phyloP scores from a whole-genome alignment of 2,329 filamentous ascomycete species.

The Fusarium subglutinans region DNA sequence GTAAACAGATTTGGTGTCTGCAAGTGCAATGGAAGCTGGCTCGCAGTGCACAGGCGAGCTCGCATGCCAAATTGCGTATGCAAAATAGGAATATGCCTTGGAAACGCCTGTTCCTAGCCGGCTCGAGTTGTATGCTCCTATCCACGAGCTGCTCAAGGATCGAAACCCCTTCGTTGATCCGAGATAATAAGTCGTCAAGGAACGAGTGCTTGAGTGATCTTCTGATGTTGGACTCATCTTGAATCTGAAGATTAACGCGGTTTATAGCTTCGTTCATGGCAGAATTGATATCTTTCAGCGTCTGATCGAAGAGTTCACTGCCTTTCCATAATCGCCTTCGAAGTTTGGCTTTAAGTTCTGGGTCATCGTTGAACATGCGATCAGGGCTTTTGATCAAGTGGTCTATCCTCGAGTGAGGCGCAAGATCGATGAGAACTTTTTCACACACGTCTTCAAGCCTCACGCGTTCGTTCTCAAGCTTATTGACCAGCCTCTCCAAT shows the following conservation, averaged over 20 bases:
- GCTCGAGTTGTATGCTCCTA: background rate
- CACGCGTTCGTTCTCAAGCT: background rate
- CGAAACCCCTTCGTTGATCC: background rate
- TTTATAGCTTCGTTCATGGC: background rate
- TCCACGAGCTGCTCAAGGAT: background rate
- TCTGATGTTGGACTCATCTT: background rate
- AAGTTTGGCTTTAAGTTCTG: background rate
- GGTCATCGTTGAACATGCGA: fast-evolving
- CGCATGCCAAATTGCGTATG: background rate
- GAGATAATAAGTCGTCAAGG: background rate
- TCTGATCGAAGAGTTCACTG: background rate
- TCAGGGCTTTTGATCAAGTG: background rate
- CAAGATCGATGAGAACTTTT: background rate
- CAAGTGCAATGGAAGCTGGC: background rate
- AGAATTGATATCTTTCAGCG: fast-evolving
- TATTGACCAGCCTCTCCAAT: background rate
- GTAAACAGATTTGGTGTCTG: background rate
- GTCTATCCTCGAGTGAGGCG: background rate
- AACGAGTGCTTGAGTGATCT: background rate
- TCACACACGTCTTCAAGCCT: background rate
- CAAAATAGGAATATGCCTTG: background rate
- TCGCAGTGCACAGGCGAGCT: background rate
- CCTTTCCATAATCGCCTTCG: background rate
- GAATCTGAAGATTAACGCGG: background rate
- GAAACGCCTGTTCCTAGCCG: background rate